Evolutionary conservation across 176 grass and related monocot genomes (phyloP), one percentile per base, ranked within the genome.

Genomic region (Zoysia japonica): DNA sequence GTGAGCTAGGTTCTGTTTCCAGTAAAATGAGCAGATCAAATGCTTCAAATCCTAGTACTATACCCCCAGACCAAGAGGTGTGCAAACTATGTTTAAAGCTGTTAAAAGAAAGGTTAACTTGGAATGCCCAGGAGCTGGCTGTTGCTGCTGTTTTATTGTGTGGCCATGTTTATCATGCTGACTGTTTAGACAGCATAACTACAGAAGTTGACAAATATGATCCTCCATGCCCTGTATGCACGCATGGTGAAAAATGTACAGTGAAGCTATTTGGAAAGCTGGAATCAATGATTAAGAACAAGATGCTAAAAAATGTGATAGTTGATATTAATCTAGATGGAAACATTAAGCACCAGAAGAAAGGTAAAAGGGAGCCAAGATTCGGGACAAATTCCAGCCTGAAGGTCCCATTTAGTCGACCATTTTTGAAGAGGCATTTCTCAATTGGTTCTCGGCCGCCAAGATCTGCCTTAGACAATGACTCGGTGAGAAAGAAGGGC

Each of bases 171-270:
- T 97, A 92, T 66, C 95, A 97, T 85, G 89, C 83, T 62, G 95
- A 90, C 66, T 97, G 95, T 84, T 90, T 97, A 71, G 95, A 97
- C 28, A 97, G 89, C 61, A 66, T 97, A 80, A 94, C 89, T 19
- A 67, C 56, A 77, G 95, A 97, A 74, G 60, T 69, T 75, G 91
- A 97, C 47, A 91, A 88, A 84, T 94, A 90, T 68, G 89, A 97
- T 52, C 95, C 95, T 61, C 78, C 81, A 51, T 97, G 95, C 61
- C 95, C 95, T 54, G 67, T 92, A 62, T 97, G 95, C 57, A 87
- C 77, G 6, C 86, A 87, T 7, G 92, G 95, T 65, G 92, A 94
- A 78, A 90, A 92, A 87, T 92, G 83, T 83, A 85, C 78, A 57
- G 80, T 82, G 45, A 97, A 97, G 74, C 71, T 92, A 61, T 88